These are phyloP conservation scores for Cordyceps fumosorosea DNA, from an alignment of 2,329 filamentous ascomycete genomes.

Conservation along the genomic window DNA sequence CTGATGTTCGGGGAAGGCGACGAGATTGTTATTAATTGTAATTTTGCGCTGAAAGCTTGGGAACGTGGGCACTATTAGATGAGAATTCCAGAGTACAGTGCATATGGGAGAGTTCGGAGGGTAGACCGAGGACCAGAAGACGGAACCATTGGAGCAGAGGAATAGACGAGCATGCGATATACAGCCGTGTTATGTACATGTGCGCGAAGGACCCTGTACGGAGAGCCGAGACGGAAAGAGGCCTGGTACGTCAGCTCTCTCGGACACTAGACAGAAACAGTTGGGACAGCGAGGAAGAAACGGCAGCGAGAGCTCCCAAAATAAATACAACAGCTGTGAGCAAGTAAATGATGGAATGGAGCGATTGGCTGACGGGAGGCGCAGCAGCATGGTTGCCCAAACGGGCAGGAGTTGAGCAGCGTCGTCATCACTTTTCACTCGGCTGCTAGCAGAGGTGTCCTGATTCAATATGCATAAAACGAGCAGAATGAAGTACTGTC, in stretches of 20 bases:
- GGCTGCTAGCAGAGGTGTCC: neutral
- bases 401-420: conserved; percentile 7
- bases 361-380: conserved; percentile 3
- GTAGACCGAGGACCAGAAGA: neutral
- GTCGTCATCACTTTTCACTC: neutral
- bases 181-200: no score
- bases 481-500: no score
- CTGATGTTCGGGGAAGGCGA: neutral
- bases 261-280: neutral
- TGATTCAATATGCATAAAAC: no score
- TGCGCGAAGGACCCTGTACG: neutral
- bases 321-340: neutral
- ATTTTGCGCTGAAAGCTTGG: neutral
- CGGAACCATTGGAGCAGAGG: neutral
- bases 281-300: neutral
- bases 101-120: neutral
- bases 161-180: neutral
- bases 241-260: neutral
- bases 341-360: neutral
- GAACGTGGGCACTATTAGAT: neutral
- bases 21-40: neutral
- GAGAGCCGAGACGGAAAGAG: neutral
- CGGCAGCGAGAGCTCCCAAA: neutral
- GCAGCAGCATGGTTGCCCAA: conserved; percentile 4
- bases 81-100: neutral